These are phyloP conservation scores for Taxillus chinensis DNA, from an alignment of 164 flowering plant species.

Conservation along the genomic window DNA sequence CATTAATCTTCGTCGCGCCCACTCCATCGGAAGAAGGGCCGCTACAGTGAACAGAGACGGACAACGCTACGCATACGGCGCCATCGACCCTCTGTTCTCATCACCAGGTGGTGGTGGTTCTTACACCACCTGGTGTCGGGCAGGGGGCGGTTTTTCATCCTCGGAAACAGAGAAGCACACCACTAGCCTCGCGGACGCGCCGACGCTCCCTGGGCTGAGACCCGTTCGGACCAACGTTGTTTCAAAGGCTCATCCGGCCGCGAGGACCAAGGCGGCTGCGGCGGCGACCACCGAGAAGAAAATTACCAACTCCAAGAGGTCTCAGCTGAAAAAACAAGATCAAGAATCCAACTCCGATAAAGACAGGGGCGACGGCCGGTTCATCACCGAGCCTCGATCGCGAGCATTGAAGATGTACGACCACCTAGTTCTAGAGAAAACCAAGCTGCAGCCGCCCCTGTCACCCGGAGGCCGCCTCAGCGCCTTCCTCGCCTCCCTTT, in stretches of 20 bases:
- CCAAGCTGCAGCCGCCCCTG: not conserved
- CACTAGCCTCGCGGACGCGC: not conserved
- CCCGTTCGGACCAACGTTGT: not conserved
- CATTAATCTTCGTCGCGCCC: too few species aligned
- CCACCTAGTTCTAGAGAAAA: not conserved
- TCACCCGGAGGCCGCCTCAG: not conserved
- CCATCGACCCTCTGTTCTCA: not conserved
- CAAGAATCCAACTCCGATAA: too few species aligned
- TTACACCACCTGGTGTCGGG: too few species aligned
- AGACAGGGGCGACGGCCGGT: not conserved
- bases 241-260: too few species aligned
- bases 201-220: not conserved
- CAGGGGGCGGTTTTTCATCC: not conserved
- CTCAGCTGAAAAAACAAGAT: too few species aligned
- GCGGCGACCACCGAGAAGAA: too few species aligned
- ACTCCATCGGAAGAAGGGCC: too few species aligned
- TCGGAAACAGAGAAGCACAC: not conserved
- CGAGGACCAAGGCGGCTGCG: too few species aligned
- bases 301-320: too few species aligned
- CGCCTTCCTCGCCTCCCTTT: conserved; percentile 23
- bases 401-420: not conserved
- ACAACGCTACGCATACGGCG: too few species aligned
- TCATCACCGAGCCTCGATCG: not conserved
- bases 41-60: too few species aligned
- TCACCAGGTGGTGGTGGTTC: not conserved